Conservation (phyloP, 1,284 basidiomycete species). For the Puccinia novopanici region DNA sequence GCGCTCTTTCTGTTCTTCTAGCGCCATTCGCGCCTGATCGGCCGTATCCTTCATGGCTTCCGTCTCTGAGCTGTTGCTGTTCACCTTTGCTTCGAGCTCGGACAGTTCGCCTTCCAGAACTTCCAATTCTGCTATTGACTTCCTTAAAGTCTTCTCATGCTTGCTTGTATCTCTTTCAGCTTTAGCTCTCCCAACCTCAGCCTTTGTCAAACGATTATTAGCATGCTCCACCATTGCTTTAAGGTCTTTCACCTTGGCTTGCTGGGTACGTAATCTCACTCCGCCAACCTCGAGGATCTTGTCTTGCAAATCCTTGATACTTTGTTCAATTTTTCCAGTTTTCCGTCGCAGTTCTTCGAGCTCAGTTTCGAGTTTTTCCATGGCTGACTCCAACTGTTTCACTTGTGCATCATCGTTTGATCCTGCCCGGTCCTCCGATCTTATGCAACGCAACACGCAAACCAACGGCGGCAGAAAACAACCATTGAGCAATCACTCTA, state of each 20-base stretch:
- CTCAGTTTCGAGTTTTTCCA: slow-evolving; percentile 66
- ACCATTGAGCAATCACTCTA: not conserved
- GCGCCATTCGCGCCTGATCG: slow-evolving; percentile 67
- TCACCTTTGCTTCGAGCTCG: slow-evolving; percentile 68
- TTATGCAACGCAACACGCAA: not conserved
- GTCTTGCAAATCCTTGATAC: slow-evolving; percentile 84
- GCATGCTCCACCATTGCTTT: slow-evolving; percentile 78
- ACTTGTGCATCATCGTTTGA: slow-evolving; percentile 79
- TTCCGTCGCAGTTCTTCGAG: slow-evolving; percentile 71
- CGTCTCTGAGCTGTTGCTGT: slow-evolving; percentile 67
- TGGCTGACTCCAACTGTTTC: slow-evolving; percentile 70
- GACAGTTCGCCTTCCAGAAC: slow-evolving; percentile 71
- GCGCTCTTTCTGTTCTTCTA: slow-evolving; percentile 70
- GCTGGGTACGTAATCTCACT: slow-evolving; percentile 79
- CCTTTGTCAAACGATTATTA: slow-evolving; percentile 88
- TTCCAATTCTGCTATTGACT: slow-evolving; percentile 67
- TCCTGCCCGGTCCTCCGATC: slow-evolving; percentile 78
- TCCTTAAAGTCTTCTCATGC: slow-evolving; percentile 66
- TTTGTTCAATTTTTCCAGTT: slow-evolving; percentile 72
- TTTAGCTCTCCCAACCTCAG: slow-evolving; percentile 84
- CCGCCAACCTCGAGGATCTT: slow-evolving; percentile 91
- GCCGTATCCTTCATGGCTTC: slow-evolving; percentile 71
- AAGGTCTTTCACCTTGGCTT: slow-evolving; percentile 82
- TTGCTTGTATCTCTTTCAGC: slow-evolving; percentile 82
- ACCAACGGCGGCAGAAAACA: not conserved